Evolutionary conservation across 2,329 filamentous ascomycete genomes (phyloP).

Genomic region (Amauroascus verrucosus): DNA sequence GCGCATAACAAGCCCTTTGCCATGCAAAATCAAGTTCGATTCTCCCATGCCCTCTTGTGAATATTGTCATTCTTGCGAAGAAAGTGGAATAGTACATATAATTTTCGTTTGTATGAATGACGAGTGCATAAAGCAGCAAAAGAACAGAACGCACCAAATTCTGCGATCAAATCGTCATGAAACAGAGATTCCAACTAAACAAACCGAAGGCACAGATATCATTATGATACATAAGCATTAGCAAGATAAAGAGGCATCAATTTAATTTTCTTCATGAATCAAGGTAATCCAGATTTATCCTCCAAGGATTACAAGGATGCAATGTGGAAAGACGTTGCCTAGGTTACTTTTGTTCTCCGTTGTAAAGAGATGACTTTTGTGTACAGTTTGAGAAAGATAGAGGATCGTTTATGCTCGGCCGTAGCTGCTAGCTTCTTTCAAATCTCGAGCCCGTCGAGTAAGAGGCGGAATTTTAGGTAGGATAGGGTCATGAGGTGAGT

Average conservation of each 20-base stretch:
- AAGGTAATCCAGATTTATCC: too few relatives aligned
- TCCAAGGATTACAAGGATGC: too few relatives aligned
- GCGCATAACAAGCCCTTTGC: not conserved
- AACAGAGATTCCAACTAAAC: not conserved
- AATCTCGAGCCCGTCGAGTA: slow-evolving; percentile 33
- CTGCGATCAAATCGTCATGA: not conserved
- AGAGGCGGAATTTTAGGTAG: slow-evolving; percentile 43
- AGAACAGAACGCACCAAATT: not conserved
- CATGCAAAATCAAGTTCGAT: too few relatives aligned
- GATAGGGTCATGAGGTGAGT: slow-evolving; percentile 42
- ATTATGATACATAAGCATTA: not conserved
- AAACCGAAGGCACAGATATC: not conserved
- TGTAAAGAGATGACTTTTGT: too few relatives aligned
- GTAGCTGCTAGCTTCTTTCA: slow-evolving; percentile 16
- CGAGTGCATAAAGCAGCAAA: not conserved
- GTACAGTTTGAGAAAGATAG: not conserved
- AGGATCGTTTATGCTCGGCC: not conserved
- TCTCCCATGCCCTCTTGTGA: not conserved
- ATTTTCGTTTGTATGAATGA: not conserved
- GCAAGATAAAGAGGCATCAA: not conserved
- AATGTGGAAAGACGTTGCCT: too few relatives aligned
- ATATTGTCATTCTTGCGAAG: not conserved
- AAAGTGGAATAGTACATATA: not conserved
- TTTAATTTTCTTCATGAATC: not conserved
- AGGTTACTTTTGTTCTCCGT: too few relatives aligned